Conservation (phyloP, 2,329 filamentous ascomycete genomes). For the Onygena corvina region DNA sequence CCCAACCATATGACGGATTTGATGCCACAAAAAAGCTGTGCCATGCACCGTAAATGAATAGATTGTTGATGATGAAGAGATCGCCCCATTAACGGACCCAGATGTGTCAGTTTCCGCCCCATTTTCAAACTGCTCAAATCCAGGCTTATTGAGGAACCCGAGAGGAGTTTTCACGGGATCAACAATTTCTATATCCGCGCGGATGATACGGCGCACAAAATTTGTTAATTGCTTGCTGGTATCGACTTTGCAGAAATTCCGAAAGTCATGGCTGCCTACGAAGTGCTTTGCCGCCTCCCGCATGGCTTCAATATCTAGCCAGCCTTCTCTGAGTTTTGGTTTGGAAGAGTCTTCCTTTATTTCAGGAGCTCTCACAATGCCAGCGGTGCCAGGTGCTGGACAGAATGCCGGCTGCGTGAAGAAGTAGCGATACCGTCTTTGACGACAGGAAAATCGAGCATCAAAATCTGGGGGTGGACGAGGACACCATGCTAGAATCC, state of each 20-base stretch:
- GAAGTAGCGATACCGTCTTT: slow-evolving; percentile 90
- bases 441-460: slow-evolving; percentile 82
- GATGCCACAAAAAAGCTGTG: slow-evolving; percentile 93
- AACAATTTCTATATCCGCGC: slow-evolving; percentile 65
- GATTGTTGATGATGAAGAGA: slow-evolving; percentile 41
- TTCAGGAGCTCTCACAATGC: slow-evolving; percentile 31
- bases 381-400: slow-evolving; percentile 48
- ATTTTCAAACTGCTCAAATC: slow-evolving; percentile 30
- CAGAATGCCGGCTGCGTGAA: slow-evolving; percentile 87
- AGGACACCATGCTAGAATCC: slow-evolving; percentile 86
- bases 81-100: not conserved
- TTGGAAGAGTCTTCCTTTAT: slow-evolving; percentile 14
- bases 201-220: slow-evolving; percentile 67
- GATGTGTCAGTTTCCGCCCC: slow-evolving; percentile 11
- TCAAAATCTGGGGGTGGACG: slow-evolving; percentile 67
- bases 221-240: slow-evolving; percentile 77
- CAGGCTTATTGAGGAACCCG: slow-evolving; percentile 42
- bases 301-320: slow-evolving; percentile 84
- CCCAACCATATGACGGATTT: slow-evolving; percentile 88
- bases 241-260: slow-evolving; percentile 94
- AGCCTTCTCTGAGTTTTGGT: slow-evolving; percentile 48
- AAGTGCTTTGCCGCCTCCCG: slow-evolving; percentile 64
- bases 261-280: slow-evolving; percentile 80
- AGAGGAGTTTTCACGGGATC: slow-evolving; percentile 41
- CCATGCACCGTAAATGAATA: slow-evolving; percentile 84